A percentile compares a stretch with the other conserved stretches of the same genome.
Conservation (phyloP, 148 eudicot genomes). For the Chenopodium formosanum region DNA sequence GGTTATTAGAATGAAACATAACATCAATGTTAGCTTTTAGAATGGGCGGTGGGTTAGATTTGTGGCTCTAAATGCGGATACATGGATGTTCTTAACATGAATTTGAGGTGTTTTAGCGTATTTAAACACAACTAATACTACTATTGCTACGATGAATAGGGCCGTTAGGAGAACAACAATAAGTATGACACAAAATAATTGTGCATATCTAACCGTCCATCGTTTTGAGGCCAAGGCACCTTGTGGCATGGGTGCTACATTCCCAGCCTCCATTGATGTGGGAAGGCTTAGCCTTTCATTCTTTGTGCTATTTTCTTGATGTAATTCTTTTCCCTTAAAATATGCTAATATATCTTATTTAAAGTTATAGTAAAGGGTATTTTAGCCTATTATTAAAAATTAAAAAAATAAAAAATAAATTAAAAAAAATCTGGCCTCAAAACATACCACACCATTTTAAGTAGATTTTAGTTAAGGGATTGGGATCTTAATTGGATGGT, state of each 20-base stretch:
- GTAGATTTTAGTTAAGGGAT: no score
- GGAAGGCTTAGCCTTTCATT: background rate
- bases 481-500: no score
- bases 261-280: slow-evolving; percentile 6
- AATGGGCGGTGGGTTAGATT: background rate
- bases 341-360: background rate
- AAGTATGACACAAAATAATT: background rate
- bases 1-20: background rate
- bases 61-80: background rate
- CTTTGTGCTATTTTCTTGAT: background rate
- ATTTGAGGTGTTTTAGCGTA: background rate
- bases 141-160: background rate
- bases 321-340: background rate
- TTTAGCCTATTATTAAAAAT: background rate
- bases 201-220: background rate
- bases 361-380: background rate
- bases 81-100: background rate
- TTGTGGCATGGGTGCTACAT: background rate
- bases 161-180: background rate
- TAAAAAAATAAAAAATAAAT: no score
- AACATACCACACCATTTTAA: background rate
- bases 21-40: background rate
- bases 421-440: background rate
- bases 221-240: background rate
- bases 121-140: background rate